Base-by-base conservation (phyloP, 768 basidiomycete genomes). In the Mrakia hoshinonis region DNA sequence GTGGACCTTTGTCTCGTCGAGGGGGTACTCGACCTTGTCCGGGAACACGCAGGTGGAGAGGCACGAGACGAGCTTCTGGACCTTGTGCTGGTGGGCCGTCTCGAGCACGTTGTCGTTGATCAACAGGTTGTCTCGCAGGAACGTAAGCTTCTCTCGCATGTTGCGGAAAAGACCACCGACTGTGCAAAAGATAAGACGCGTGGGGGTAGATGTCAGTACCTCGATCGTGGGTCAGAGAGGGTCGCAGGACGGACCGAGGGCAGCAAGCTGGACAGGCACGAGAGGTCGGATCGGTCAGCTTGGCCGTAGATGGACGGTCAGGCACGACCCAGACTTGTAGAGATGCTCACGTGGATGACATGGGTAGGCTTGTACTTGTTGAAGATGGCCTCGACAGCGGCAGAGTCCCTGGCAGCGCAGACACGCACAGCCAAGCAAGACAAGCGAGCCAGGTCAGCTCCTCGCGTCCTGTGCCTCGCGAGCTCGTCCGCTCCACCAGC, bases 1-100 rank as follows among this genome's bases (percentile, higher is more conserved):
- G 80, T 98, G 95, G 70, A 98, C 88, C 81, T 93, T 94, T 75
- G 84, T 85, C 81, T 98, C 94, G 75, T 92, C 89, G 34, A 98
- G 85, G 18, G 94, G 95, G 79, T 94, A 96, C 66, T 86, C 84
- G 74, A 94, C 92, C 79, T 92, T 89, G 80, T 97, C 94, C 0
- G 94, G 94, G 83, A 94, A 98, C 58, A 98, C 92, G 78, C 94
- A 98, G 51, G 95, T 97, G 12, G 94, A 96, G 48, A 97, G 86
- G 77, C 94, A 97, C 15, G 94, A 96, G 70, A 98, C 88, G 75
- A 95, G 84, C 80, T 96, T 97, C 74, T 84, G 75, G 26, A 84
- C 84, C 63, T 85, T 82, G 76, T 83, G 81, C 74, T 86, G 82
- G 77, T 91, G 84, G 10, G 92, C 83, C 39, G 85, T 83, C 77